A percentile compares a stretch with the other conserved stretches of the same genome.
These are phyloP conservation scores for Wickerhamomyces ciferrii DNA, from an alignment of 805 yeast genomes.

Conservation along the genomic window DNA sequence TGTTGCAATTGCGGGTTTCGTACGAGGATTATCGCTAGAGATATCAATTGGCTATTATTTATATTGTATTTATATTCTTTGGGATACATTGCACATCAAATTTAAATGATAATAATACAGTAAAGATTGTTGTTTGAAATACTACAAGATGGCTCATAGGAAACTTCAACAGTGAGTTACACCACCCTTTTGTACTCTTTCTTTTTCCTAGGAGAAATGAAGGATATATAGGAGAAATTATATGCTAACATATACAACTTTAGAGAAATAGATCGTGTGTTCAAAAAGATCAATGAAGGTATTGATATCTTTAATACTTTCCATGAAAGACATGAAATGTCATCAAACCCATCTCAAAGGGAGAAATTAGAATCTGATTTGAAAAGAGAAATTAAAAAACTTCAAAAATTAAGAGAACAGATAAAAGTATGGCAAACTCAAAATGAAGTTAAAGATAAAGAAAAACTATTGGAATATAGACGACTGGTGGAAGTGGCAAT, in stretches of 20 bases:
- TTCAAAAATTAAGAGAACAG: conserved; percentile 91
- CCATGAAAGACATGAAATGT: conserved; percentile 76
- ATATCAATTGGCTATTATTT: not conserved
- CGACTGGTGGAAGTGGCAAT: conserved; percentile 68
- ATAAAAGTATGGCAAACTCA: conserved; percentile 92
- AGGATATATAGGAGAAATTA: too few species aligned
- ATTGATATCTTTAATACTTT: conserved; percentile 76
- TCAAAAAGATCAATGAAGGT: conserved; percentile 88
- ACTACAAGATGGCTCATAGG: conserved; percentile 18
- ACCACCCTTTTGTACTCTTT: too few species aligned
- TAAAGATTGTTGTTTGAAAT: not conserved
- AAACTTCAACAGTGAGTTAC: conserved; percentile 17
- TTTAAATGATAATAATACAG: conserved; percentile 10
- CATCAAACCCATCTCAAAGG: conserved; percentile 80
- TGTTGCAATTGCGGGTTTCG: not conserved
- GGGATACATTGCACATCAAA: not conserved
- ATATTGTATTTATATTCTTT: too few species aligned
- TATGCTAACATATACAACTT: conserved; percentile 10
- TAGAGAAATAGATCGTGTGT: conserved; percentile 84
- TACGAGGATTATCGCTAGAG: not conserved
- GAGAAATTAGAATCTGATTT: conserved; percentile 89
- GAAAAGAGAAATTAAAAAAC: conserved; percentile 90
- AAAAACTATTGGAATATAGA: conserved; percentile 70
- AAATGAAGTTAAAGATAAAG: conserved; percentile 86
- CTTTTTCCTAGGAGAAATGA: too few species aligned